Conservation (phyloP, 306 rosid genomes). For the Castanospermum australe region DNA sequence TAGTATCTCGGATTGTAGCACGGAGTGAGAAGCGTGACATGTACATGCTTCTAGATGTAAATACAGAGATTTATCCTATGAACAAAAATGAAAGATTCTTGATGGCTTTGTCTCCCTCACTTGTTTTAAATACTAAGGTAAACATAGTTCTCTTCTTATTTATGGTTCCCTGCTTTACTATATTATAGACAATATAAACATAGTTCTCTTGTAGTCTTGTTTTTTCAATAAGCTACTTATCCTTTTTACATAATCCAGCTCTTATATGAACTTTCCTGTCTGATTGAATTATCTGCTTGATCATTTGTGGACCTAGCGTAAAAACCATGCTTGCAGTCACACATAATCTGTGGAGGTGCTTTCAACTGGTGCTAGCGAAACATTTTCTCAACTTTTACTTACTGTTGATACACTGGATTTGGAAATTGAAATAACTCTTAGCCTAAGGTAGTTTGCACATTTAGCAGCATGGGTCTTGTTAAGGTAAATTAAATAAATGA, state of each 20-base stretch:
- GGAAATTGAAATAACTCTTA: background rate
- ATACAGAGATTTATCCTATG: slow-evolving; percentile 82
- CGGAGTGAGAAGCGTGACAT: slow-evolving; percentile 70
- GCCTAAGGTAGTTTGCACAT: background rate
- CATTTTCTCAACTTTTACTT: background rate
- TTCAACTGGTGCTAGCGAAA: background rate
- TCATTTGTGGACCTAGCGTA: background rate
- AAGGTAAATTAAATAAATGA: background rate
- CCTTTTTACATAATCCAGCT: background rate
- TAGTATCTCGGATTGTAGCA: slow-evolving; percentile 81
- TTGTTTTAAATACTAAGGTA: slow-evolving; percentile 67
- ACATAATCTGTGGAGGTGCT: background rate
- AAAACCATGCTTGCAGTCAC: background rate
- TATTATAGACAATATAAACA: background rate
- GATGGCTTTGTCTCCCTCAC: slow-evolving; percentile 74
- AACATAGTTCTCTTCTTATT: background rate
- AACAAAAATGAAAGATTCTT: slow-evolving; percentile 56
- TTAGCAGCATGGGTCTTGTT: background rate
- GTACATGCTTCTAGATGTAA: slow-evolving; percentile 68
- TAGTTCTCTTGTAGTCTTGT: background rate
- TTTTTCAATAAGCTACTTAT: background rate
- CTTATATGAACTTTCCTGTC: background rate
- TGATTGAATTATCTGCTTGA: background rate
- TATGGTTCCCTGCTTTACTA: background rate
- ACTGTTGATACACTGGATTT: background rate